These are phyloP conservation scores for Saccharomycopsis capsularis DNA, from an alignment of 805 yeast species.

Conservation along the genomic window DNA sequence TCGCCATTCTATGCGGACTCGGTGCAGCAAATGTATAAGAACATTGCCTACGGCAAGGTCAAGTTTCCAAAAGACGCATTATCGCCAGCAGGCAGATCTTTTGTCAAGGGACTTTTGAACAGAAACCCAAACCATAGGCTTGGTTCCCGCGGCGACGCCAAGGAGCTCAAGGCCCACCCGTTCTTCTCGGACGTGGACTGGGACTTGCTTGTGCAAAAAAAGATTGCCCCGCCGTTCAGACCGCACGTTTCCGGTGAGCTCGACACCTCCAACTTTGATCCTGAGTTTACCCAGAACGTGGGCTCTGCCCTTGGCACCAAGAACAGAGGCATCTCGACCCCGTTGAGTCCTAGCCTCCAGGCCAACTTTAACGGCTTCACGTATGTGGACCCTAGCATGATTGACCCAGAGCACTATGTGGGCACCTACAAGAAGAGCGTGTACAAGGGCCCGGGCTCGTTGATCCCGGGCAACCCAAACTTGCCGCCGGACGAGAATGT, in stretches of 20 bases:
- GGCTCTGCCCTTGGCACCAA: conserved; percentile 55
- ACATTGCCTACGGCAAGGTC: conserved; percentile 97
- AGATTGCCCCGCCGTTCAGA: conserved; percentile 92
- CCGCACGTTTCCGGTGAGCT: conserved; percentile 88
- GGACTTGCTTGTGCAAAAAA: conserved; percentile 69
- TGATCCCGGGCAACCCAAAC: conserved; percentile 73
- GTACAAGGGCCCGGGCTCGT: conserved; percentile 53
- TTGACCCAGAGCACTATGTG: conserved; percentile 58
- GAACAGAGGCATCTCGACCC: conserved; percentile 39
- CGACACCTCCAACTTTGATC: conserved; percentile 95
- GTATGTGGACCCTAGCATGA: conserved; percentile 86
- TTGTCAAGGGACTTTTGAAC: conserved; percentile 90
- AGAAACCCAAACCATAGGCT: conserved; percentile 93
- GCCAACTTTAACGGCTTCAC: conserved; percentile 97
- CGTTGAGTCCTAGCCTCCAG: conserved; percentile 89
- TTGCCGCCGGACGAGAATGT: conserved; percentile 80
- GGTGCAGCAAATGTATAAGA: conserved; percentile 92
- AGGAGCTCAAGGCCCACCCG: conserved; percentile 86
- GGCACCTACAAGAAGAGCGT: conserved; percentile 30
- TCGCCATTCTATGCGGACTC: conserved; percentile 97
- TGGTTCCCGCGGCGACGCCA: conserved; percentile 87
- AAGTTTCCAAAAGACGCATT: conserved; percentile 94
- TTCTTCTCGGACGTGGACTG: conserved; percentile 91
- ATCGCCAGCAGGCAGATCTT: conserved; percentile 87
- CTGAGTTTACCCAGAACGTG: conserved; percentile 90